A percentile compares a stretch with the other conserved stretches of the same genome.
Conservation (phyloP, 495 filamentous ascomycete genomes). For the Parachaetomium inaequale region DNA sequence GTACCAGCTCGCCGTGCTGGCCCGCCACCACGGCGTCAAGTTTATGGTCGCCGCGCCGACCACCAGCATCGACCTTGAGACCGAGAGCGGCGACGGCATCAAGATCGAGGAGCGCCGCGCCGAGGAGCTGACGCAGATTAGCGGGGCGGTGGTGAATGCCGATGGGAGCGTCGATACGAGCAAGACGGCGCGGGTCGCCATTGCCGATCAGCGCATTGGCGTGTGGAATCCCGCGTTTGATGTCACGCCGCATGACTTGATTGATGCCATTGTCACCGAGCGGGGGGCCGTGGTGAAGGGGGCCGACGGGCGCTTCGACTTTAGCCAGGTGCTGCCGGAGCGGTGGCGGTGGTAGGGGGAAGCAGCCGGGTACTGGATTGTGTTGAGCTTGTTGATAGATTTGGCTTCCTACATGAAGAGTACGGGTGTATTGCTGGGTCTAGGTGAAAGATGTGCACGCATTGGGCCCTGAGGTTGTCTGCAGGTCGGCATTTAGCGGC, state of each 20-base stretch:
- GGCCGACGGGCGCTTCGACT: conserved; percentile 68
- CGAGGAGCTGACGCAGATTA: conserved; percentile 75
- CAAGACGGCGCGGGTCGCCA: conserved; percentile 64
- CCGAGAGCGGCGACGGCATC: conserved; percentile 69
- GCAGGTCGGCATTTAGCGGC: too few species aligned
- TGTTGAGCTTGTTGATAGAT: not conserved
- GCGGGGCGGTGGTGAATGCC: conserved; percentile 59
- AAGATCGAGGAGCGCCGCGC: conserved; percentile 80
- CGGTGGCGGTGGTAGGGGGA: conserved; percentile 36
- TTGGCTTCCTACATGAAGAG: too few species aligned
- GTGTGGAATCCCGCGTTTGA: conserved; percentile 98
- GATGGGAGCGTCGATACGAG: conserved; percentile 49
- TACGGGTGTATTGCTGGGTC: too few species aligned
- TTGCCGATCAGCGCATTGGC: conserved; percentile 73
- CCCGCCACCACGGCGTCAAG: conserved; percentile 80
- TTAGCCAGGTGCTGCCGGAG: conserved; percentile 53
- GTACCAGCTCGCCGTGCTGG: conserved; percentile 84
- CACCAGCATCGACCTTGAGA: conserved; percentile 87
- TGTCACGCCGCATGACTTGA: conserved; percentile 78
- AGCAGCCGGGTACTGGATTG: too few species aligned
- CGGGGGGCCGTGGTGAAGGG: conserved; percentile 79
- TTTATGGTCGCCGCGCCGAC: conserved; percentile 94
- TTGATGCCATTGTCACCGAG: conserved; percentile 94
- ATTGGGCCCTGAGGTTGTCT: too few species aligned
- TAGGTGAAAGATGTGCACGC: too few species aligned